These are phyloP conservation scores for Echinochloa phyllopogon DNA, from an alignment of 176 grass and related monocot species.

Conservation along the genomic window DNA sequence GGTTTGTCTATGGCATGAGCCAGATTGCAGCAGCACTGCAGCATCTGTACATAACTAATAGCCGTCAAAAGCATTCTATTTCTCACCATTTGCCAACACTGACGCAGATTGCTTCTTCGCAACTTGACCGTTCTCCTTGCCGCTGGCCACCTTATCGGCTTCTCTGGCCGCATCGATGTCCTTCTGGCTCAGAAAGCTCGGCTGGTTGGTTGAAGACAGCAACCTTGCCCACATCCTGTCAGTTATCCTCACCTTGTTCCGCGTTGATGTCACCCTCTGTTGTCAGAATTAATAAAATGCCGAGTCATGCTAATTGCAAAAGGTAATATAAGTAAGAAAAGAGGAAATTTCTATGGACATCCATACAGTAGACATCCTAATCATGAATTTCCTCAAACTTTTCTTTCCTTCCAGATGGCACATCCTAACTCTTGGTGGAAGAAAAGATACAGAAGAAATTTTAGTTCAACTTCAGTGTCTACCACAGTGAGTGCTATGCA, in stretches of 20 bases:
- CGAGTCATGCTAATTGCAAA: conserved; percentile 3
- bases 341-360: neutral
- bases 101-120: conserved; percentile 29
- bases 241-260: conserved; percentile 78
- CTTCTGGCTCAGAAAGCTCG: conserved; percentile 74
- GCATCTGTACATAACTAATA: conserved; percentile 25
- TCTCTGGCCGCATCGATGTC: conserved; percentile 54
- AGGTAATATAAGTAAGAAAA: neutral
- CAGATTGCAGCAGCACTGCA: conserved; percentile 7
- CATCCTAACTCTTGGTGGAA: neutral
- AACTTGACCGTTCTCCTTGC: neutral
- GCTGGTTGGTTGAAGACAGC: conserved; percentile 83
- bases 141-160: conserved; percentile 42
- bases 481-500: neutral
- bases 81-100: conserved; percentile 48
- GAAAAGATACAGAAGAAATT: neutral
- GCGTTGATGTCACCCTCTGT: conserved; percentile 76
- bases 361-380: neutral
- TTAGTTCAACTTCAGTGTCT: neutral
- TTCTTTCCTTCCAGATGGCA: neutral
- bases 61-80: conserved; percentile 35
- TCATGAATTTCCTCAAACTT: neutral
- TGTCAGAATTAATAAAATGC: conserved; percentile 16
- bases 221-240: conserved; percentile 90
- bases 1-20: neutral